Evolutionary conservation across 116 monocot genomes (phyloP).

Genomic region (Zostera marina): DNA sequence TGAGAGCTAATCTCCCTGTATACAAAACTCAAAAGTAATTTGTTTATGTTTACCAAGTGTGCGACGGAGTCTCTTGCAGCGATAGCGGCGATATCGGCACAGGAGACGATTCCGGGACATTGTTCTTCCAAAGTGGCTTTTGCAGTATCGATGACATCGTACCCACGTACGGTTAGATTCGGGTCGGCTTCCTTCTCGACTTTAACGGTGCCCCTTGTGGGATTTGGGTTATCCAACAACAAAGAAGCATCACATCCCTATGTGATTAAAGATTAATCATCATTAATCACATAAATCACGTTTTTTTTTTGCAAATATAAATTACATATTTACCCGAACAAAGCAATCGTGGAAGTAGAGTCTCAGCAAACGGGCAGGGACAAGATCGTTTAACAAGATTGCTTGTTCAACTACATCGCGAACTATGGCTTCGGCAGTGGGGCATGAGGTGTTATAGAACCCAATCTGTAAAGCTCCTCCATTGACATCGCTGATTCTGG

Average conservation of each 20-base stretch:
- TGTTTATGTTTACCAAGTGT: conserved; percentile 14
- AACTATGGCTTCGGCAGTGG: conserved; percentile 11
- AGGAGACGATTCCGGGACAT: conserved; percentile 34
- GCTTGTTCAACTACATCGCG: conserved; percentile 3
- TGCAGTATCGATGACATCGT: conserved; percentile 29
- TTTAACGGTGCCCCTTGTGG: background rate
- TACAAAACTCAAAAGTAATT: no score
- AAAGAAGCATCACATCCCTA: background rate
- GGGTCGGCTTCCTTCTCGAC: conserved; percentile 34
- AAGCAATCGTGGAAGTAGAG: conserved; percentile 42
- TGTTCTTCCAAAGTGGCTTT: conserved; percentile 23
- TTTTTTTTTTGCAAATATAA: background rate
- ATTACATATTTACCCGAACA: conserved; percentile 12
- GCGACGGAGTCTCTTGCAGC: conserved; percentile 25
- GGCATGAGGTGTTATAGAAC: background rate
- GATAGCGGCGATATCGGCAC: conserved; percentile 41
- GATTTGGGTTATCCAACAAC: background rate
- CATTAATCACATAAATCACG: background rate
- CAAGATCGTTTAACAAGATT: no score
- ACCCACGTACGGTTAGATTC: conserved; percentile 37
- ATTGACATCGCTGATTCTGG: no score
- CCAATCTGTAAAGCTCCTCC: no score
- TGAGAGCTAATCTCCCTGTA: no score
- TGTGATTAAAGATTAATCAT: background rate
- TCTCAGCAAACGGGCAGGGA: conserved; percentile 13